Conservation (phyloP, 768 basidiomycete species). For the Jaapia argillacea region DNA sequence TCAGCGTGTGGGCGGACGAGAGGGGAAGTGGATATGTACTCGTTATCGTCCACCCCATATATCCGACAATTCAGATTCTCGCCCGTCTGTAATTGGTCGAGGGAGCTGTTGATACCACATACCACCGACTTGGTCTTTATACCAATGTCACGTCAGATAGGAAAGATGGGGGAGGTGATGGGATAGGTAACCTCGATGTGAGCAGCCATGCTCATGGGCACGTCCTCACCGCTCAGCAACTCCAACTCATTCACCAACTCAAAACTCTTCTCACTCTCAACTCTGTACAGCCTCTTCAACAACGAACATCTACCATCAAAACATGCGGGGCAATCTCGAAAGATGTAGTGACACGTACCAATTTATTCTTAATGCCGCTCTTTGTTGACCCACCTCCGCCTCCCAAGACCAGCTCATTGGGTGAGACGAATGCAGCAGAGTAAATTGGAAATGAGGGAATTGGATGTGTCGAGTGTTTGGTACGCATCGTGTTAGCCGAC, state of each 20-base stretch:
- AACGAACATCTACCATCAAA: not conserved
- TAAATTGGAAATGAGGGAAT: conserved; percentile 84
- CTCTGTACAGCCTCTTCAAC: conserved; percentile 56
- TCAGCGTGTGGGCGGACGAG: not conserved
- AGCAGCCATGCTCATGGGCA: conserved; percentile 91
- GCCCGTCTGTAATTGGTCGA: conserved; percentile 48
- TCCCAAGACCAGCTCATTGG: conserved; percentile 68
- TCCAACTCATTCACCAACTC: conserved; percentile 58
- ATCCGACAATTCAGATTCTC: conserved; percentile 82
- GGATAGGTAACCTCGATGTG: conserved; percentile 39
- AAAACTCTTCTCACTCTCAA: conserved; percentile 42
- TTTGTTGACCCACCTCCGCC: conserved; percentile 84
- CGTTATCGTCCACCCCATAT: conserved; percentile 46
- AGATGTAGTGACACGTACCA: conserved; percentile 40
- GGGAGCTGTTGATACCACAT: conserved; percentile 82
- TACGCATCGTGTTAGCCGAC: conserved; percentile 46
- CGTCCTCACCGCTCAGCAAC: conserved; percentile 77
- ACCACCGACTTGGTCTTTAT: conserved; percentile 43
- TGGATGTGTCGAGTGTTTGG: conserved; percentile 68
- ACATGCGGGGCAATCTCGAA: not conserved
- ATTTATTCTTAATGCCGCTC: conserved; percentile 89
- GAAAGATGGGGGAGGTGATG: conserved; percentile 2
- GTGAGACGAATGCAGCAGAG: conserved; percentile 68
- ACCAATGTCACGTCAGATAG: conserved; percentile 3
- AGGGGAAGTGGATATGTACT: conserved; percentile 32